Evolutionary conservation across 495 filamentous ascomycete genomes (phyloP).

Genomic region (Xylaria curta): DNA sequence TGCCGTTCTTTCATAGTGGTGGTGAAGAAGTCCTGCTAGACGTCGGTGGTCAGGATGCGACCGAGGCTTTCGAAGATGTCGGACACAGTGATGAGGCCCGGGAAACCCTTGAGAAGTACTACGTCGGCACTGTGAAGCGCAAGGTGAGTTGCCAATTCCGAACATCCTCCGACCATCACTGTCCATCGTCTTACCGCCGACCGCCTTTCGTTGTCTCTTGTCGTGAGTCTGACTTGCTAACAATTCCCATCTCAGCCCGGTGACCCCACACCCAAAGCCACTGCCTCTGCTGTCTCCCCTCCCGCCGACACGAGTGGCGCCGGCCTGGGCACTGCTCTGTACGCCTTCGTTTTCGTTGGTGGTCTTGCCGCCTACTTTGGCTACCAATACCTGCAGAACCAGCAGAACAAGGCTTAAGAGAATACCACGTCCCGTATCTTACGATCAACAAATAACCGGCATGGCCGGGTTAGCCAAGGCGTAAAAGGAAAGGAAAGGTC

Average conservation of each 20-base stretch:
- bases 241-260: constrained; percentile 65
- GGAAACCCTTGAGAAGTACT: constrained; percentile 83
- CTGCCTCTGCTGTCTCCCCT: constrained; percentile 54
- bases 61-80: constrained; percentile 99
- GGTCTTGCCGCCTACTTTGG: constrained; percentile 77
- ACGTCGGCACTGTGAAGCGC: constrained; percentile 84
- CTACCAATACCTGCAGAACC: constrained; percentile 84
- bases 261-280: constrained; percentile 76
- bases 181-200: constrained; percentile 6
- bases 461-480: not conserved
- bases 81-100: constrained; percentile 99
- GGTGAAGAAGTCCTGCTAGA: constrained; percentile 98
- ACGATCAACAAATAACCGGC: constrained; percentile 7
- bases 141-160: constrained; percentile 62
- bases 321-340: constrained; percentile 80
- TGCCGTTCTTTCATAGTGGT: constrained; percentile 63
- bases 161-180: constrained; percentile 2
- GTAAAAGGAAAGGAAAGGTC: constrained; percentile 13
- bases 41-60: constrained; percentile 94
- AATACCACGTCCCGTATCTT: not conserved
- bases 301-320: constrained; percentile 55
- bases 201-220: constrained; percentile 19
- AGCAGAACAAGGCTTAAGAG: constrained; percentile 51
- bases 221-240: constrained; percentile 28
- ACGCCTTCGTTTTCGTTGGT: constrained; percentile 81